A percentile compares a stretch with the other conserved stretches of the same genome.
These are phyloP conservation scores for Botryotinia calthae DNA, from an alignment of 2,329 filamentous ascomycete genomes.

Conservation along the genomic window DNA sequence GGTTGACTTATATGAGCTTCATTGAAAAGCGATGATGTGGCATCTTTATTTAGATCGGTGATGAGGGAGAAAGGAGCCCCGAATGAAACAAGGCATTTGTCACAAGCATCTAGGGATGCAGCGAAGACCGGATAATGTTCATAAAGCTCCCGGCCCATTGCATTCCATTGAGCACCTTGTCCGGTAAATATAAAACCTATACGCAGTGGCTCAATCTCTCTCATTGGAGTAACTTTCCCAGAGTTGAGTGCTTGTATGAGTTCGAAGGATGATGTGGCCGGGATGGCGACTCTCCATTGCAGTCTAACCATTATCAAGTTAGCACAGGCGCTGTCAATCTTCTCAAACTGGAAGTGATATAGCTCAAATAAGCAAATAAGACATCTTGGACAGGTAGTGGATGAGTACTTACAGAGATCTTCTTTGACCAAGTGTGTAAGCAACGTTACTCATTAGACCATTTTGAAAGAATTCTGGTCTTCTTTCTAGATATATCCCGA, in stretches of 20 bases:
- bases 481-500: constrained; percentile 36
- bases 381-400: neutral
- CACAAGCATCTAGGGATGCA: constrained; percentile 35
- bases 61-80: constrained; percentile 21
- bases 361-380: neutral
- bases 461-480: constrained; percentile 36
- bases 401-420: constrained; percentile 26
- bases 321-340: neutral
- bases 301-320: constrained; percentile 11
- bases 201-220: constrained; percentile 27
- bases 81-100: constrained; percentile 39
- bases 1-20: constrained; percentile 45
- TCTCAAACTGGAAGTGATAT: neutral
- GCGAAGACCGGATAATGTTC: constrained; percentile 38
- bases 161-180: constrained; percentile 31
- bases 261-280: constrained; percentile 32
- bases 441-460: constrained; percentile 35
- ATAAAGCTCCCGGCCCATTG: constrained; percentile 31
- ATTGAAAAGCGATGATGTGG: constrained; percentile 37
- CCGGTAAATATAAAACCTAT: constrained; percentile 28
- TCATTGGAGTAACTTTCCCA: constrained; percentile 37
- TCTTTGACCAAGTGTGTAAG: constrained; percentile 35
- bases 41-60: constrained; percentile 40
- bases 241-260: constrained; percentile 35
- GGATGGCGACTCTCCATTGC: constrained; percentile 34